Conservation (phyloP, 1,139 yeast species). For the Suhomyces maxii region DNA sequence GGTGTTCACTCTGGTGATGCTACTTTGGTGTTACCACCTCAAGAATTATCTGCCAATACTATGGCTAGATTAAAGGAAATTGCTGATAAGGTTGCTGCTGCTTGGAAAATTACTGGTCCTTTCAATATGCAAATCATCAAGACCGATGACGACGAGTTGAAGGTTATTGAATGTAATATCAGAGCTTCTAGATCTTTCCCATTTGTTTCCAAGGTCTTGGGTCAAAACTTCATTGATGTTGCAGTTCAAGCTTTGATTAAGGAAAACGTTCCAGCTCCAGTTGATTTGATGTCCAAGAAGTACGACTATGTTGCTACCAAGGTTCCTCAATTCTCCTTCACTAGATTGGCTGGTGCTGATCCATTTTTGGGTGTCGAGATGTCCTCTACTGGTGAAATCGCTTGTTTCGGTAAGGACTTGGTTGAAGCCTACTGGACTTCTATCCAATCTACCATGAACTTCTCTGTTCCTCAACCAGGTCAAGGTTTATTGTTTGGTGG, state of each 20-base stretch:
- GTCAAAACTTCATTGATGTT: slow-evolving; percentile 89
- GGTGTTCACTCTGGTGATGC: slow-evolving; percentile 99
- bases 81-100: slow-evolving; percentile 89
- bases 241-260: slow-evolving; percentile 86
- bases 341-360: slow-evolving; percentile 98
- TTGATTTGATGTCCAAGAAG: slow-evolving; percentile 60
- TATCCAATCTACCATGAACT: slow-evolving; percentile 95
- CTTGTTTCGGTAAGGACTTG: slow-evolving; percentile 86
- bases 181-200: slow-evolving; percentile 99
- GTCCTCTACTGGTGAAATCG: slow-evolving; percentile 99
- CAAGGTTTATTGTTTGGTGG: slow-evolving; percentile 92
- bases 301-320: slow-evolving; percentile 88
- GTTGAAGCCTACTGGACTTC: slow-evolving; percentile 97
- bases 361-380: slow-evolving; percentile 98
- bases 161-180: slow-evolving; percentile 97
- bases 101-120: slow-evolving; percentile 97
- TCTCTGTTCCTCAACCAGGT: slow-evolving; percentile 89
- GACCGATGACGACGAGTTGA: slow-evolving; percentile 56
- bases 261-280: slow-evolving; percentile 68
- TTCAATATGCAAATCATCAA: slow-evolving; percentile 97
- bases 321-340: slow-evolving; percentile 97
- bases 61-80: slow-evolving; percentile 69
- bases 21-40: slow-evolving; percentile 91
- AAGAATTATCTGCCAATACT: slow-evolving; percentile 57
- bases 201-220: slow-evolving; percentile 94